Evolutionary conservation across 768 basidiomycete species (phyloP).

Genomic region (Lactarius tabidus): DNA sequence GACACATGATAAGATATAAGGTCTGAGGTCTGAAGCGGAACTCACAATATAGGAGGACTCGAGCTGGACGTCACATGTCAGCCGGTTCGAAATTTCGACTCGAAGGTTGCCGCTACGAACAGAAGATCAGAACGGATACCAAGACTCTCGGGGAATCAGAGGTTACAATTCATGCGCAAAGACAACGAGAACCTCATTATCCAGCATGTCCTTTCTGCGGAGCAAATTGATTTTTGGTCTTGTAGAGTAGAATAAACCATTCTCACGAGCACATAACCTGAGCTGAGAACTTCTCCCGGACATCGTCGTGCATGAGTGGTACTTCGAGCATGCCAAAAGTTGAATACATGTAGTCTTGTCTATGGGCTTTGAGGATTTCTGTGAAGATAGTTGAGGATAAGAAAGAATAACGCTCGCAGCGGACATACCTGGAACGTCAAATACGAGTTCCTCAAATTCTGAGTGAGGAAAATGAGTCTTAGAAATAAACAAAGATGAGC

Average conservation of each 20-base stretch:
- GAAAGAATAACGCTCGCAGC: neutral
- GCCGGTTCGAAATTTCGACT: conserved; percentile 71
- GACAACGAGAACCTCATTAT: conserved; percentile 72
- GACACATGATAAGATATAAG: neutral
- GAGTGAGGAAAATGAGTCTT: conserved; percentile 4
- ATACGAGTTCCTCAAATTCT: conserved; percentile 61
- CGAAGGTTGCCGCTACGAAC: conserved; percentile 76
- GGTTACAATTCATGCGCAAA: conserved; percentile 92
- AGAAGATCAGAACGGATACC: conserved; percentile 2
- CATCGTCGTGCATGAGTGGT: conserved; percentile 61
- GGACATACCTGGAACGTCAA: conserved; percentile 61
- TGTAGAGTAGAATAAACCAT: neutral
- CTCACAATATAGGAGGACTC: conserved; percentile 83
- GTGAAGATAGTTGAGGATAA: neutral
- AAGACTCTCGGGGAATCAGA: neutral
- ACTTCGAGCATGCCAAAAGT: conserved; percentile 75
- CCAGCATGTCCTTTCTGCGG: conserved; percentile 68
- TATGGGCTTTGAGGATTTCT: conserved; percentile 88
- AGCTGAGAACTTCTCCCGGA: conserved; percentile 69
- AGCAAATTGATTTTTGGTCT: neutral
- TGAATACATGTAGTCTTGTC: conserved; percentile 79
- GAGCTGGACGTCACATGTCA: conserved; percentile 66
- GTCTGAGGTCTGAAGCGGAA: neutral
- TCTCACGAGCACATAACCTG: conserved; percentile 91
- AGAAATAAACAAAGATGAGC: neutral